phyloP scores from a whole-genome alignment of 257 asterid species.

The Solanum tarapatanum region DNA sequence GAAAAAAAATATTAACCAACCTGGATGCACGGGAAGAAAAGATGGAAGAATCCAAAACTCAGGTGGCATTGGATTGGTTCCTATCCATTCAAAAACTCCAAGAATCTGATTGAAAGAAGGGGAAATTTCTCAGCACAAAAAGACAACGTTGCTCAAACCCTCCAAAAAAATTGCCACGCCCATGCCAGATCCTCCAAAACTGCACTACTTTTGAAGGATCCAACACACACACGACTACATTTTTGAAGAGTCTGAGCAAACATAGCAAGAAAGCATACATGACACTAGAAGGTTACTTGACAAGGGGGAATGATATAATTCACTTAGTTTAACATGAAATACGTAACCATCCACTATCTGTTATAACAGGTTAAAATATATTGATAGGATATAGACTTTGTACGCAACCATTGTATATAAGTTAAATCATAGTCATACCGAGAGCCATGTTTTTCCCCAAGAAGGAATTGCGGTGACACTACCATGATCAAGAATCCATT shows the following conservation, averaged over 20 bases:
- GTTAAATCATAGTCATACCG: constrained; percentile 20
- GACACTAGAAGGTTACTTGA: background rate
- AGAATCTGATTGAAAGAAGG: constrained; percentile 26
- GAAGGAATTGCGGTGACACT: constrained; percentile 59
- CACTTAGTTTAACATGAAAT: background rate
- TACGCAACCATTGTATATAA: background rate
- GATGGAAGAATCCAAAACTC: constrained; percentile 77
- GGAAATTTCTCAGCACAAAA: background rate
- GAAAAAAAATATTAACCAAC: constrained; percentile 7
- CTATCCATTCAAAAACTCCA: constrained; percentile 63
- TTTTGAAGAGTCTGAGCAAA: background rate
- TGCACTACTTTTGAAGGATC: background rate
- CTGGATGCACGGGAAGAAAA: constrained; percentile 74
- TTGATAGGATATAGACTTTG: background rate
- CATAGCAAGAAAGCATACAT: background rate
- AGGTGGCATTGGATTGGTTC: constrained; percentile 77
- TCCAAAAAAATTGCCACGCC: background rate
- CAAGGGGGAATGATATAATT: background rate
- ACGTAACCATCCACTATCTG: background rate
- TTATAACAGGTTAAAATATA: background rate
- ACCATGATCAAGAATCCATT: constrained; percentile 80
- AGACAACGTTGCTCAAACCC: background rate
- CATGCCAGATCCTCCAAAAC: background rate
- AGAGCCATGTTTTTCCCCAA: constrained; percentile 82
- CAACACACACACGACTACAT: background rate